Evolutionary conservation across 2,329 filamentous ascomycete genomes (phyloP).

Genomic region (Pestalotiopsis sp.): DNA sequence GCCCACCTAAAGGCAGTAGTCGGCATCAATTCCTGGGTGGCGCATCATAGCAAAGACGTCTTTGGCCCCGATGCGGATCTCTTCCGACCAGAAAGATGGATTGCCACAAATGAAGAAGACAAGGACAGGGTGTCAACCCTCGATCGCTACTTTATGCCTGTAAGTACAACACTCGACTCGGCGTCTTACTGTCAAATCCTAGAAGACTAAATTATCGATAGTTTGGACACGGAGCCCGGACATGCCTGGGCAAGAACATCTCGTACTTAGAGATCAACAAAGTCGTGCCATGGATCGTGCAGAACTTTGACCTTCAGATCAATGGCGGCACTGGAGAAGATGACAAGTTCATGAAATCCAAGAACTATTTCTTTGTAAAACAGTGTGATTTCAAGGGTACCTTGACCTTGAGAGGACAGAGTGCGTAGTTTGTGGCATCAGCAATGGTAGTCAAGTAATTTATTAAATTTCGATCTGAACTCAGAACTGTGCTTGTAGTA

Average conservation of each 20-base stretch:
- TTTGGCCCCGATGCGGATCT: conserved; percentile 35
- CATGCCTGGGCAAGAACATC: neutral
- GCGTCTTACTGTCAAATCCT: neutral
- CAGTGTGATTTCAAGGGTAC: neutral
- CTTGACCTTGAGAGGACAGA: neutral
- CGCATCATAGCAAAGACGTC: conserved; percentile 31
- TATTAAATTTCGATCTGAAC: too few species aligned
- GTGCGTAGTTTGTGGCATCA: neutral
- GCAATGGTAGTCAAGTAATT: too few species aligned
- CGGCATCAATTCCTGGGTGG: conserved; percentile 38
- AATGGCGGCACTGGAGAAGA: neutral
- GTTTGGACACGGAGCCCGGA: neutral
- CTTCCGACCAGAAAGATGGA: conserved; percentile 45
- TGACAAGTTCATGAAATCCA: neutral
- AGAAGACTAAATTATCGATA: neutral
- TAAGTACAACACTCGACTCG: neutral
- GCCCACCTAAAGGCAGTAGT: conserved; percentile 22
- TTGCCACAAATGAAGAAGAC: conserved; percentile 26
- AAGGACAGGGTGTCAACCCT: conserved; percentile 1
- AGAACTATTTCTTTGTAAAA: neutral
- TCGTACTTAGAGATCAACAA: neutral
- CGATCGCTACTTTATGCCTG: neutral
- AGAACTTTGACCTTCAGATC: neutral
- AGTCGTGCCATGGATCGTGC: neutral
- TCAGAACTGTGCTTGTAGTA: too few species aligned